Percentiles rank a stretch among this genome's conserved stretches.
Evolutionary conservation across 179 eudicot genomes (phyloP).

Genomic region (Corrigiola litoralis): DNA sequence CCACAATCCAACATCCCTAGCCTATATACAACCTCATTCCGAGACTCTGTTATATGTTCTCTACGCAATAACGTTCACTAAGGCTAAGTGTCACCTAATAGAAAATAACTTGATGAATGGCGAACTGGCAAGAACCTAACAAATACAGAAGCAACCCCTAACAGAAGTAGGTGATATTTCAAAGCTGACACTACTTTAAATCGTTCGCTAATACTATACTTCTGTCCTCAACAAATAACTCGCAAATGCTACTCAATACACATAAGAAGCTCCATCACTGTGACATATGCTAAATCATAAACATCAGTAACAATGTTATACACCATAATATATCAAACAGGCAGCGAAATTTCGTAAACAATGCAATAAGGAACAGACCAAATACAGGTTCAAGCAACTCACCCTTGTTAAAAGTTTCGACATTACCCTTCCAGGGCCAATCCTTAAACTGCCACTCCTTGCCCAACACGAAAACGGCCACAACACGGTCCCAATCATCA

Average conservation of each 20-base stretch:
- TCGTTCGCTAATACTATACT: not conserved
- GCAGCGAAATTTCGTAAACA: not conserved
- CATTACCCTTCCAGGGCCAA: constrained; percentile 76
- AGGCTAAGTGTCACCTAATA: not conserved
- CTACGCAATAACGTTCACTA: not conserved
- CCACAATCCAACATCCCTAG: not conserved
- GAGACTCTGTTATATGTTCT: too few relatives aligned
- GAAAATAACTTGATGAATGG: not conserved
- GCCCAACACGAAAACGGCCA: constrained; percentile 84
- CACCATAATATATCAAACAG: not conserved
- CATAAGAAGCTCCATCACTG: not conserved
- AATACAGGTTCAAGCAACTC: constrained; percentile 11
- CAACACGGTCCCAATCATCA: constrained; percentile 85
- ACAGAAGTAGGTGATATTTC: not conserved
- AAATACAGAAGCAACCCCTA: not conserved
- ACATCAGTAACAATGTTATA: not conserved
- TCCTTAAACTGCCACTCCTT: constrained; percentile 90
- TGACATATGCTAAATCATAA: not conserved
- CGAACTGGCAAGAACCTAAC: not conserved
- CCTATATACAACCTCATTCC: not conserved
- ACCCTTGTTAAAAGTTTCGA: constrained; percentile 86
- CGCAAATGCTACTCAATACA: not conserved
- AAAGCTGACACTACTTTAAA: not conserved
- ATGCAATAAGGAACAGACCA: not conserved
- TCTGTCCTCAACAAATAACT: not conserved